phyloP scores from a whole-genome alignment of 2,329 filamentous ascomycete genomes.

The Alternaria rosae region DNA sequence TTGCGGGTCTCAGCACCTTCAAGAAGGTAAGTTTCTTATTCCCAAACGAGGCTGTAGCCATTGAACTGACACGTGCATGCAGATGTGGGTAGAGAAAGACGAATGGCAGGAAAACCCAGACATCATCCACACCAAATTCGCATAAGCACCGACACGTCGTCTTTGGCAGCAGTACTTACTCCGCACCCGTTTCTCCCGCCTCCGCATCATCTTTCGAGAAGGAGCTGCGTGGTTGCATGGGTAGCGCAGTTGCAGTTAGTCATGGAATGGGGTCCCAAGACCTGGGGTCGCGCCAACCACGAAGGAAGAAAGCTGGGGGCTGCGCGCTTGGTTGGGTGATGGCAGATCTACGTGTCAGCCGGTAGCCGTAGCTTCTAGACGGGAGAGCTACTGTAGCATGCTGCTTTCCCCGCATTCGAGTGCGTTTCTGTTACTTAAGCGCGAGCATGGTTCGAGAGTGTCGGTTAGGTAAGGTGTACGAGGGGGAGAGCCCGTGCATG shows the following conservation, averaged over 20 bases:
- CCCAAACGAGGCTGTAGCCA: constrained; percentile 6
- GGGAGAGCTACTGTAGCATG: constrained; percentile 42
- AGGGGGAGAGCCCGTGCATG: constrained; percentile 33
- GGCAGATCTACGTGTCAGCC: constrained; percentile 36
- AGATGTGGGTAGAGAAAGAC: constrained; percentile 99
- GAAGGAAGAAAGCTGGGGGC: constrained; percentile 22
- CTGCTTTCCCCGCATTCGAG: constrained; percentile 47
- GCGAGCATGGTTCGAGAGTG: constrained; percentile 12
- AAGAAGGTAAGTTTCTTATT: constrained; percentile 75
- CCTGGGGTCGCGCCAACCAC: constrained; percentile 33
- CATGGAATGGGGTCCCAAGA: constrained; percentile 40
- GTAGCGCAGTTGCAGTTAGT: constrained; percentile 39
- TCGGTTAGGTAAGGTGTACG: constrained; percentile 26
- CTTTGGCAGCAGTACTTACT: constrained; percentile 29
- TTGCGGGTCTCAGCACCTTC: constrained; percentile 96
- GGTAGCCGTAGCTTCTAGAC: constrained; percentile 23
- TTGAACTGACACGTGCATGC: constrained; percentile 40
- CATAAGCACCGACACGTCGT: constrained; percentile 58
- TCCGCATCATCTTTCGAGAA: constrained; percentile 37
- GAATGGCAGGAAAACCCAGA: constrained; percentile 99
- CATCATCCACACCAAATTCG: constrained; percentile 98
- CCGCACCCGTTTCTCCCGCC: constrained; percentile 41
- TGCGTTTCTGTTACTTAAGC: constrained; percentile 48
- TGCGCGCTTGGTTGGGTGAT: constrained; percentile 27
- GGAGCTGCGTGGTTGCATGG: constrained; percentile 29